Conservation (phyloP, 169 alveolate genomes). For the Plasmodium knowlesi region DNA sequence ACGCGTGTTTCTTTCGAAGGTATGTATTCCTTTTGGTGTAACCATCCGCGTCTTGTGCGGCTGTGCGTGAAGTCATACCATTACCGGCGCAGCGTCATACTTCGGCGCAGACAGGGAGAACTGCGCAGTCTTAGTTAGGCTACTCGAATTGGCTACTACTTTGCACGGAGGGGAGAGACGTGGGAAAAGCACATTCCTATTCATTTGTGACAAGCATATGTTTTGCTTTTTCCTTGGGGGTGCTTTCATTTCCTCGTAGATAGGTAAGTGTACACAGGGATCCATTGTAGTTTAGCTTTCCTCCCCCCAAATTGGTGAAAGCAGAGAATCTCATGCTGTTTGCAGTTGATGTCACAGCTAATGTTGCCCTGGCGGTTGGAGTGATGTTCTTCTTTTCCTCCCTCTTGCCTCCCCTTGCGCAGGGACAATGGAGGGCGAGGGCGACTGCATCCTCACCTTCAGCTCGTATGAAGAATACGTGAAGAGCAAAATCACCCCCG, state of each 20-base stretch:
- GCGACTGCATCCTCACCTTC: constrained; percentile 5
- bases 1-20: neutral
- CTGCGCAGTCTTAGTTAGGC: neutral
- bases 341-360: neutral
- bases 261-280: neutral
- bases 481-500: constrained; percentile 52
- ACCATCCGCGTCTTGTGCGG: neutral
- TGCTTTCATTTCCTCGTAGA: neutral
- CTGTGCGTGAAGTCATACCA: neutral
- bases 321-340: neutral
- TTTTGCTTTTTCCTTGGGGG: neutral
- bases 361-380: neutral
- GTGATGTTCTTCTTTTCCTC: neutral
- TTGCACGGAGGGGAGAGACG: neutral
- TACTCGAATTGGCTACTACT: neutral
- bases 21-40: neutral
- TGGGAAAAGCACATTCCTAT: neutral
- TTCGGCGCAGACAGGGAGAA: neutral
- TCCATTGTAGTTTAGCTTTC: neutral
- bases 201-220: neutral
- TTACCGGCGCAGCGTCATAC: neutral
- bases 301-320: neutral
- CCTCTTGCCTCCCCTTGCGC: neutral
- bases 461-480: constrained; percentile 69
- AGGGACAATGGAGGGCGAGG: neutral